Base-by-base conservation (phyloP, 225 moss, liverwort and hornwort species). In the Anthoceros angustus region DNA sequence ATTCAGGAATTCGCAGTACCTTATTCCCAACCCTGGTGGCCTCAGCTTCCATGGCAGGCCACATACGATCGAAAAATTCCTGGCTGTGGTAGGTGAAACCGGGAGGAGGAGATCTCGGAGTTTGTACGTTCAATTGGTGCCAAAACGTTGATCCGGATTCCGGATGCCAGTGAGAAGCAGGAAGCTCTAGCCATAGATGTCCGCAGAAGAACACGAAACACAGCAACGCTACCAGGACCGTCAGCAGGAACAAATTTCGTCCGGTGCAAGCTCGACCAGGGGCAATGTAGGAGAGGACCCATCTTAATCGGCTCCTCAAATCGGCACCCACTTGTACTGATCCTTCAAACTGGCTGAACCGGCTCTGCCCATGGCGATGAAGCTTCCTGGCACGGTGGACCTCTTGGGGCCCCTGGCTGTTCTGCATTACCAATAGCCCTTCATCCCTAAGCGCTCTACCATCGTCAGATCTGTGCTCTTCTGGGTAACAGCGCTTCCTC, bases 71-170 rank as follows among this genome's bases (percentile, higher is more conserved):
- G 16, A 92, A 98, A 70, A 98, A 74, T 64, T 82, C 81, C 66
- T 85, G 85, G 63, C 95, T 98, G 16, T 84, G 80, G 50, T 98
- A 98, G 6, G 82, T 66, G 0, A 88, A 85, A 42, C 95, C 95
- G 8, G 79, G 68, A 0, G 14, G 20, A 6, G 61, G 70, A 20
- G 23, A 20, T 55, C 32, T 32, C 32, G 32, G 32, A 32, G 32
- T 32, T 32, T 32, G 32, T 4, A 32, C 4, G 32, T 4, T 32
- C 32, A 32, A 32, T 55, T 55, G 55, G 55, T 55, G 8, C 18
- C 18, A 23, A 18, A 18, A 9, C 6, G 55, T 55, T 48, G 46
- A 48, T 55, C 55, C 18, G 0, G 55, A 32, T 1, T 32, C 32
- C 55, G 23, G 5, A 55, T 55, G n/a, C 55, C 3, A 55, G n/a